Percentiles rank a stretch among this genome's conserved stretches.
These are phyloP conservation scores for Phytophthora colocasiae DNA, from an alignment of 352 stramenopile species.

Conservation along the genomic window DNA sequence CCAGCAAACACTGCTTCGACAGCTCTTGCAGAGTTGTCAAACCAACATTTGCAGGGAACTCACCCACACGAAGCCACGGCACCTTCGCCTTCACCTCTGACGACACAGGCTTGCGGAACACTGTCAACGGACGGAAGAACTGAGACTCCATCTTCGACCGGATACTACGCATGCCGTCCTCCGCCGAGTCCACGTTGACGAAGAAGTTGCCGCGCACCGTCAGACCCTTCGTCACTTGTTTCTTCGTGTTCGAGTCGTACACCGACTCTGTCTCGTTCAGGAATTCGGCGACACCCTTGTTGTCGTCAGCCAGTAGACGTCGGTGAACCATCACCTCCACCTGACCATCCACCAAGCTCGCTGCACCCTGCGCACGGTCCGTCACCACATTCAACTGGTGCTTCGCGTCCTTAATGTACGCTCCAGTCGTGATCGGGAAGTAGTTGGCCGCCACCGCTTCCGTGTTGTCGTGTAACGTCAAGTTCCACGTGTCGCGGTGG, in stretches of 20 bases:
- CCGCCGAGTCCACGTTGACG: slow-evolving; percentile 64
- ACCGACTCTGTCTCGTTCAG: slow-evolving; percentile 94
- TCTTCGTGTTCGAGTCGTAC: slow-evolving; percentile 67
- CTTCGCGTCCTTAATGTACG: slow-evolving; percentile 93
- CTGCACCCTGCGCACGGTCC: slow-evolving; percentile 93
- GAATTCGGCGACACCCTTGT: slow-evolving; percentile 92
- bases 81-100: slow-evolving; percentile 55
- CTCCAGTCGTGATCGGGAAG: slow-evolving; percentile 96
- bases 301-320: slow-evolving; percentile 93
- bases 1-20: slow-evolving; percentile 78
- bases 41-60: slow-evolving; percentile 93
- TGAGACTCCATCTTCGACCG: slow-evolving; percentile 71
- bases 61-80: slow-evolving; percentile 64
- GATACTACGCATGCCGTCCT: slow-evolving; percentile 62
- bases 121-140: slow-evolving; percentile 74
- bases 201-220: slow-evolving; percentile 74
- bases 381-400: slow-evolving; percentile 89
- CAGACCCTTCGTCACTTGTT: slow-evolving; percentile 63
- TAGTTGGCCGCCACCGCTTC: slow-evolving; percentile 97
- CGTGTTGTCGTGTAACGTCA: slow-evolving; percentile 88
- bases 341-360: slow-evolving; percentile 90
- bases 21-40: slow-evolving; percentile 92
- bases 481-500: slow-evolving; percentile 90
- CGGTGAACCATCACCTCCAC: slow-evolving; percentile 99
- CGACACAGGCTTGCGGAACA: slow-evolving; percentile 46